A percentile compares a stretch with the other conserved stretches of the same genome.
phyloP scores from a whole-genome alignment of 768 basidiomycete species.

The Strobilomyces confusus region DNA sequence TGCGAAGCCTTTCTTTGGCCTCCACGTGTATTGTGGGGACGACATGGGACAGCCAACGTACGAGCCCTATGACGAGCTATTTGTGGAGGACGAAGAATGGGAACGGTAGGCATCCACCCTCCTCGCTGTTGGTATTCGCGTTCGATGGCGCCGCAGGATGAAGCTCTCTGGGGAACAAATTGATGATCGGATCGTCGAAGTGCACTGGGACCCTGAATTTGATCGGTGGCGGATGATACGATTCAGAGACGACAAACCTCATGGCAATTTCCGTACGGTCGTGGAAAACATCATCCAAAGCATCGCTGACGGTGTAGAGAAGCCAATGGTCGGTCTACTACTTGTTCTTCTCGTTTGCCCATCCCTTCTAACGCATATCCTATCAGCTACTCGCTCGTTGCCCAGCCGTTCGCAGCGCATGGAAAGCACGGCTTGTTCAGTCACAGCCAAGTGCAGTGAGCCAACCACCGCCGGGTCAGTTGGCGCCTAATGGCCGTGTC shows the following conservation, averaged over 20 bases:
- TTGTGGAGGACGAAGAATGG: slow-evolving; percentile 90
- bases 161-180: slow-evolving; percentile 81
- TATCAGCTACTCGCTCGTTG: slow-evolving; percentile 66
- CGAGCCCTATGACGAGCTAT: slow-evolving; percentile 82
- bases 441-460: slow-evolving; percentile 24
- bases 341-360: neutral
- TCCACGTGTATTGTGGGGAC: slow-evolving; percentile 81
- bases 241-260: slow-evolving; percentile 89
- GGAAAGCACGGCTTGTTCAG: slow-evolving; percentile 63
- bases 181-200: slow-evolving; percentile 93
- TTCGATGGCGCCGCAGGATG: slow-evolving; percentile 48
- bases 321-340: slow-evolving; percentile 60
- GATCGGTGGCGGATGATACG: slow-evolving; percentile 87
- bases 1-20: slow-evolving; percentile 81
- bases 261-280: slow-evolving; percentile 83
- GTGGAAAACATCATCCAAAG: slow-evolving; percentile 88
- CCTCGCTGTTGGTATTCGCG: neutral
- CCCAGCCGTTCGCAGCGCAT: slow-evolving; percentile 60
- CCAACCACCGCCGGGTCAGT: slow-evolving; percentile 20
- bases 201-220: slow-evolving; percentile 74
- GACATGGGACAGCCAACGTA: slow-evolving; percentile 54
- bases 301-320: slow-evolving; percentile 93
- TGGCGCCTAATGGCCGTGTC: slow-evolving; percentile 23
- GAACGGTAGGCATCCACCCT: slow-evolving; percentile 58
- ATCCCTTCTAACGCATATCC: slow-evolving; percentile 9